Base-by-base conservation (phyloP, 1,139 yeast genomes). In the Entelexis paramagnoliae region DNA sequence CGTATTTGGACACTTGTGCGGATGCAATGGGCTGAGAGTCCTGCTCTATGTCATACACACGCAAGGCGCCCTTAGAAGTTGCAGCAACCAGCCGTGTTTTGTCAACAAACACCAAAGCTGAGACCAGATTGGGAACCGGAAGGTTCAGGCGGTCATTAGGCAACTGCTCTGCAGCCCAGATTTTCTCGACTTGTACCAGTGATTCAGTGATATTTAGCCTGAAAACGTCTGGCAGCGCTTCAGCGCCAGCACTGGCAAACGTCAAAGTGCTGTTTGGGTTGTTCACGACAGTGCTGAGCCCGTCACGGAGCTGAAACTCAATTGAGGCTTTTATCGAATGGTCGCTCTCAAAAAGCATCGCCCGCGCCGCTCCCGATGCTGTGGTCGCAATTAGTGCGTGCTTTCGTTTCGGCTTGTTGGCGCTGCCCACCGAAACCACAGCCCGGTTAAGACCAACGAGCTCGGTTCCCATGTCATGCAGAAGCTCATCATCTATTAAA, bases 51-150 rank as follows among this genome's bases (percentile, higher is more conserved):
- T 68, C 67, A 58, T 71, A 71, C 17, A 63, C 52, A 17, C 74
- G 63, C 19, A 69, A 46, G 35, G 83, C 83, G 0, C 95, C 95
- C 59, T 79, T 76, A 55, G 76, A 71, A 2, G 96, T 85, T 3
- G 81, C 76, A 0, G 87, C 77, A 11, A 83, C 68, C 36, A 86
- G 67, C 51, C 73, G 69, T 65, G 68, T 76, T 11, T 24, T 45
- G 22, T 51, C 53, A 19, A 68, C 38, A 54, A 68, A 70, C n/a
- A 54, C 58, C 9, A 70, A 55, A 22, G 63, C 64, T 6, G 64
- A 63, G 33, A 71, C 63, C 64, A 68, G 63, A 11, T 70, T 65
- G 1, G 70, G 72, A 16, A 66, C 69, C 1, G 65, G 64, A 34
- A 71, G 63, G 42, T 68, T 70, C 11, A 70, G 59, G 16, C 60